Conservation (phyloP, 2,329 filamentous ascomycete species). For the Exophiala xenobiotica region DNA sequence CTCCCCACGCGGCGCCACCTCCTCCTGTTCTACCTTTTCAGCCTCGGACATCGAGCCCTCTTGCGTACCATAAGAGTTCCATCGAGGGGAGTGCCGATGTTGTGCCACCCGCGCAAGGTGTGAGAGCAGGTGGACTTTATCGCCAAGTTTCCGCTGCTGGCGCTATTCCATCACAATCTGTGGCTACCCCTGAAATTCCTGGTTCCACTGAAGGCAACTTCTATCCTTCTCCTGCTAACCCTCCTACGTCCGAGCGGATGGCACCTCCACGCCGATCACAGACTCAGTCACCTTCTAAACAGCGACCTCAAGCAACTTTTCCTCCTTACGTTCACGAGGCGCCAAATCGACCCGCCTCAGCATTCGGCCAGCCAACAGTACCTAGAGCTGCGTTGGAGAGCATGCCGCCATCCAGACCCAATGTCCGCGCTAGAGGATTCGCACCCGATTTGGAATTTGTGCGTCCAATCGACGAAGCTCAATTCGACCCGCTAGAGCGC, state of each 20-base stretch:
- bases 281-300: conserved; percentile 60
- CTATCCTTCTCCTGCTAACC: conserved; percentile 42
- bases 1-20: conserved; percentile 31
- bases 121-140: conserved; percentile 2
- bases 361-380: conserved; percentile 47
- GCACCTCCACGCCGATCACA: conserved; percentile 51
- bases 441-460: conserved; percentile 57
- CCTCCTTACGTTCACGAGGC: conserved; percentile 46
- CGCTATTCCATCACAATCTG: conserved; percentile 13
- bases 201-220: conserved; percentile 28
- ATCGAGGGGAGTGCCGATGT: conserved; percentile 19
- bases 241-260: conserved; percentile 5
- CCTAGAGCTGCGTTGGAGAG: conserved; percentile 27
- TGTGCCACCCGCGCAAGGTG: conserved; percentile 13
- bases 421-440: conserved; percentile 42
- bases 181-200: conserved; percentile 28
- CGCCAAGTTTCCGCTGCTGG: conserved; percentile 14
- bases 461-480: conserved; percentile 54
- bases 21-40: conserved; percentile 53
- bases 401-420: conserved; percentile 31
- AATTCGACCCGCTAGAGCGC: conserved; percentile 73
- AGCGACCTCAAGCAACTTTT: conserved; percentile 49
- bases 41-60: conserved; percentile 64
- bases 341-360: conserved; percentile 54
- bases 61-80: conserved; percentile 50